Evolutionary conservation across 1,284 basidiomycete genomes (phyloP), one percentile per base, ranked within the genome.

Genomic region (Veloporphyrellus conicus): DNA sequence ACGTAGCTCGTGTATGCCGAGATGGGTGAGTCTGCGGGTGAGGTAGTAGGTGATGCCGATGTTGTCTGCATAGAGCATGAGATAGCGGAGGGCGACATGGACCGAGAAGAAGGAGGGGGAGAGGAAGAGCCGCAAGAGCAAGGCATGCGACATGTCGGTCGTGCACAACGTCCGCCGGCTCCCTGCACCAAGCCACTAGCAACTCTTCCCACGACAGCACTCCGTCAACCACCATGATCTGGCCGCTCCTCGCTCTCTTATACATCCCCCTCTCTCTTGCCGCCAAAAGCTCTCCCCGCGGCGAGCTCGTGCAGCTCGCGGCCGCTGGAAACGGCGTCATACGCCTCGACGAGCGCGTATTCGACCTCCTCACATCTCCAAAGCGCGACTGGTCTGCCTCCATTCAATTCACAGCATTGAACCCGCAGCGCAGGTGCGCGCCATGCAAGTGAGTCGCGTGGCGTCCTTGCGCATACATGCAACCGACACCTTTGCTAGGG

Each of bases 41-140:
- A 97, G 79, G 67, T 97, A 97, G 71, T 96, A 94, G 15, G 92
- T 94, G 68, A 97, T 94, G 8, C 93, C 93, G 59, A 97, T 90
- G 66, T 92, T 92, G 73, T 93, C 88, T 9, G 89, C 79, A 70
- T 97, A 96, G 18, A 84, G 73, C 61, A 84, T 82, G 59, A 97
- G 83, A 68, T 95, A 95, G 61, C 87, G 82, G 55, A 95, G 81
- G 25, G 92, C 92, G 59, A 93, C 87, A 72, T 93, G 87, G 43
- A 93, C 87, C 15, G 87, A 88, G 72, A 94, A 94, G 76, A 90
- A 94, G 27, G 83, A 84, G 5, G 90, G 87, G 20, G 89, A 91
- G 48, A 93, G 82, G 64, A 94, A 93, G 32, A 95, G 81, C 32
- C 92, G 86, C 49, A 95, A 78, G 46, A 90, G 81, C 45, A 90